These are phyloP conservation scores for Acidomyces sp. DNA, from an alignment of 495 filamentous ascomycete genomes.

Conservation along the genomic window DNA sequence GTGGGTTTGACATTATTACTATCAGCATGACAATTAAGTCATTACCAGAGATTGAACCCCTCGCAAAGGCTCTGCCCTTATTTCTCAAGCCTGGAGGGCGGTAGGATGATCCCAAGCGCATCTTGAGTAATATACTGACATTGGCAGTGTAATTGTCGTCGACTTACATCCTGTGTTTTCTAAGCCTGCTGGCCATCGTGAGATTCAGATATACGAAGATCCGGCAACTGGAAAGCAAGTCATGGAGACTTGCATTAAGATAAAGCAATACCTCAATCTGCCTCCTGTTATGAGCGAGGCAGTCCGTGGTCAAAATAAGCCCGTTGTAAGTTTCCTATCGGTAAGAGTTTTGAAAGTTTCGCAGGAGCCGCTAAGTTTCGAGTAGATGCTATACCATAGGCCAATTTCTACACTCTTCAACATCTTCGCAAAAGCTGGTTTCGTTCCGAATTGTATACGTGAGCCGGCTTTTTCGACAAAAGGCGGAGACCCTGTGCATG, in stretches of 20 bases:
- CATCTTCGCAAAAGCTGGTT: constrained; percentile 4
- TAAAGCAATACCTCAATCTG: constrained; percentile 7
- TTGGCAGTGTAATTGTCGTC: constrained; percentile 3
- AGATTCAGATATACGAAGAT: constrained; percentile 10
- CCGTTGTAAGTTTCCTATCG: constrained; percentile 5
- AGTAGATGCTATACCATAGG: constrained; percentile 8
- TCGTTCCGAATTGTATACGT: constrained; percentile 8
- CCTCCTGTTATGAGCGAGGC: constrained; percentile 5
- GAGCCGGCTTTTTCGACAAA: constrained; percentile 10
- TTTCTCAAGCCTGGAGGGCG: constrained; percentile 1
- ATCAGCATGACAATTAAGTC: constrained; percentile 11
- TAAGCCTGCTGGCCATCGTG: constrained; percentile 9
- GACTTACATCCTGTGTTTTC: constrained; percentile 13
- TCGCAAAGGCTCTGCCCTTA: constrained; percentile 8
- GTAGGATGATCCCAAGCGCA: background rate
- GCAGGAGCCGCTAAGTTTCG: too few species aligned
- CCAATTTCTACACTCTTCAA: constrained; percentile 6
- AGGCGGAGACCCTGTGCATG: constrained; percentile 4
- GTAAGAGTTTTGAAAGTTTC: too few species aligned
- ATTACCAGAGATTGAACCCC: constrained; percentile 3
- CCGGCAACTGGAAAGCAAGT: constrained; percentile 8
- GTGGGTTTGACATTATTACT: constrained; percentile 7
- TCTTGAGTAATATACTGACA: background rate
- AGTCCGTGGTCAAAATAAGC: constrained; percentile 5
- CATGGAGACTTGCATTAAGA: constrained; percentile 6